Conservation (phyloP, 768 basidiomycete species). For the Termitomyces sp. region DNA sequence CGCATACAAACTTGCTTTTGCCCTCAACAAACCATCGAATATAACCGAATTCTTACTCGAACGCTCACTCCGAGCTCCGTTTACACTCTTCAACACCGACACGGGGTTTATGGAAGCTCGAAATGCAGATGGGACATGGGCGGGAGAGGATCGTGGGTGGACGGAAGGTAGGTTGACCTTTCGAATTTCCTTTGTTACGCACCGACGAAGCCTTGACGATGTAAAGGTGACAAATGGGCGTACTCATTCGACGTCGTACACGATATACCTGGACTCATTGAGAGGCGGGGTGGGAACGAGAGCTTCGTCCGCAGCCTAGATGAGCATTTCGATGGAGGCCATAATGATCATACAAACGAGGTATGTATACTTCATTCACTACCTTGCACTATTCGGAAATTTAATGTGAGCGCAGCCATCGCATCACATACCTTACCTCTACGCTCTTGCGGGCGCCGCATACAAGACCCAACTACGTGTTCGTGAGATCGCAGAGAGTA, state of each 20-base stretch:
- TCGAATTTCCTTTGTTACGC: not conserved
- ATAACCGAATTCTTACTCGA: slow-evolving; percentile 44
- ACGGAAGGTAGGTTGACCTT: slow-evolving; percentile 58
- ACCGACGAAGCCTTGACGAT: no score
- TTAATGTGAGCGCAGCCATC: slow-evolving; percentile 51
- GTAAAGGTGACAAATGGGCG: slow-evolving; percentile 49
- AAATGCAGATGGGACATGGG: slow-evolving; percentile 65
- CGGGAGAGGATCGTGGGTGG: slow-evolving; percentile 71
- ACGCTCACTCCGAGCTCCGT: slow-evolving; percentile 55
- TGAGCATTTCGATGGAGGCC: slow-evolving; percentile 53
- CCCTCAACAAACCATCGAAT: slow-evolving; percentile 48
- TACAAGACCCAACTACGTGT: slow-evolving; percentile 71
- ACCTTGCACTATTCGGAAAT: not conserved
- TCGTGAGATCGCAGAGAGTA: slow-evolving; percentile 54
- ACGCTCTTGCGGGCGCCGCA: slow-evolving; percentile 67
- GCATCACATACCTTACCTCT: slow-evolving; percentile 84
- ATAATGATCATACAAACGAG: slow-evolving; percentile 84
- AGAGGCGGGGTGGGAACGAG: slow-evolving; percentile 59
- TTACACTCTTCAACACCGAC: slow-evolving; percentile 61
- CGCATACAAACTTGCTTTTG: slow-evolving; percentile 55
- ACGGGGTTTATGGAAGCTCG: slow-evolving; percentile 85
- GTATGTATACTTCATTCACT: slow-evolving; percentile 25
- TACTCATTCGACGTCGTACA: slow-evolving; percentile 81
- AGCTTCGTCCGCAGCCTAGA: slow-evolving; percentile 68
- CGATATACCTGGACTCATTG: slow-evolving; percentile 59